Evolutionary conservation across 768 basidiomycete species (phyloP), one percentile per base, ranked within the genome.

Genomic region (Solioccasus polychromus): DNA sequence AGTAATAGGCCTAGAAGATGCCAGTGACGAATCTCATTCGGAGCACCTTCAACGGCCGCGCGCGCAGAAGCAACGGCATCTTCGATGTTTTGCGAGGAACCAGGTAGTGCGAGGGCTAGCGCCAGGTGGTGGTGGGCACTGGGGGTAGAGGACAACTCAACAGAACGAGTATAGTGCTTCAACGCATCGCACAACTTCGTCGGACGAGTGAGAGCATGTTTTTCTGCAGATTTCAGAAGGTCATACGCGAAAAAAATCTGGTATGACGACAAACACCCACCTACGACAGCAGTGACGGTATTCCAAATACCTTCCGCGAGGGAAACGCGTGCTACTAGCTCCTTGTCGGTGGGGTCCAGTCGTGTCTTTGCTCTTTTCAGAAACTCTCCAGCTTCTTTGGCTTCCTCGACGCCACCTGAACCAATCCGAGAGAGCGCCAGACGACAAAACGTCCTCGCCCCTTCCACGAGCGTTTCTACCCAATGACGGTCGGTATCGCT

Each of bases 1-100:
- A 94, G 72, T 10, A 95, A 64, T 5, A 97, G 69, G 0, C 88
- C 92, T 0, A 97, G 74, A 14, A 97, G 77, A 66, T 97, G 95
- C 94, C 93, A 97, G 42, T 88, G 85, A 32, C 89, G 77, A 20
- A 88, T 63, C 48, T 79, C 75, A 25, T 63, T 68, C 0, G 84
- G 71, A 24, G 85, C 80, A 6, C 74, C 72, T 61, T 93, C 87
- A 3, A 95, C 80, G 1, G 92, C 88, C 4, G 71, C 58, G 6
- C 84, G 81, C 0, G 89, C 87, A 40, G 80, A 71, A 12, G 74
- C 65, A 7, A 87, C 76, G 0, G 93, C 90, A 23, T 73, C 68
- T n/a, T 79, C 72, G 26, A 93, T 67, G 51, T 88, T 76, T 20
- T 84, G 82, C 4, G 71, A 67, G 2, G 77, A 77, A 12, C 85